Evolutionary conservation across 345 rosid species (phyloP), one percentile per base, ranked within the genome.

Genomic region (Clarkia xantiana): DNA sequence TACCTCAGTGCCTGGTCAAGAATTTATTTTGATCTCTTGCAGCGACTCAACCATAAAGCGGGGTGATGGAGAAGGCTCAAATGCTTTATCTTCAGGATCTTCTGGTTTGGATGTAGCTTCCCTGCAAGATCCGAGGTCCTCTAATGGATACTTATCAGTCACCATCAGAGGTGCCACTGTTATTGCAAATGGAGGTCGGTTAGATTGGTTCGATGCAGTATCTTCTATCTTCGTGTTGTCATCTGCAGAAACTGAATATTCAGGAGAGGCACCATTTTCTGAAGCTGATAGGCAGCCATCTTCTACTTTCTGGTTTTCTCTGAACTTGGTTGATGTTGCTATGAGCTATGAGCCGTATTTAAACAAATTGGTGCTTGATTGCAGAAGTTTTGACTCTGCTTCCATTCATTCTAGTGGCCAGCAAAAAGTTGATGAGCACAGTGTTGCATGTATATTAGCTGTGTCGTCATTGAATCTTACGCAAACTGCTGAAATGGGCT

Each of bases 31-130:
- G 59, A 73, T 86, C 62, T 76, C 87, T 45, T 86, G 98, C 63
- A 73, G 78, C 70, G 74, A 91, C 63, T 75, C 96, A 47, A 55
- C 84, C 20, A 75, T 78, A 75, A 84, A 81, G 61, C 96, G 96
- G 22, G 98, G 98, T 51, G 84, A 86, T 71, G 98, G 98, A 56
- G 85, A 79, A 57, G 94, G 95, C 71, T 84, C 94, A 53, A 86
- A 86, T 76, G 93, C 73, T 13, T 71, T 84, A 59, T 91, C 98
- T 13, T 77, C 89, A 55, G 63, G 82, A 63, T 63, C 67, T 45
- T 96, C 96, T 70, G 98, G 98, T 75, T 74, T 81, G 47, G 81
- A 82, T 67, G 71, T 91, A 67, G 53, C 80, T 56, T 69, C 73
- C 58, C 56, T 86, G 46, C 54, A 75, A 66, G 90, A 86, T 47